Evolutionary conservation across 2,329 filamentous ascomycete genomes (phyloP).

Genomic region (Neofusicoccum sp.): DNA sequence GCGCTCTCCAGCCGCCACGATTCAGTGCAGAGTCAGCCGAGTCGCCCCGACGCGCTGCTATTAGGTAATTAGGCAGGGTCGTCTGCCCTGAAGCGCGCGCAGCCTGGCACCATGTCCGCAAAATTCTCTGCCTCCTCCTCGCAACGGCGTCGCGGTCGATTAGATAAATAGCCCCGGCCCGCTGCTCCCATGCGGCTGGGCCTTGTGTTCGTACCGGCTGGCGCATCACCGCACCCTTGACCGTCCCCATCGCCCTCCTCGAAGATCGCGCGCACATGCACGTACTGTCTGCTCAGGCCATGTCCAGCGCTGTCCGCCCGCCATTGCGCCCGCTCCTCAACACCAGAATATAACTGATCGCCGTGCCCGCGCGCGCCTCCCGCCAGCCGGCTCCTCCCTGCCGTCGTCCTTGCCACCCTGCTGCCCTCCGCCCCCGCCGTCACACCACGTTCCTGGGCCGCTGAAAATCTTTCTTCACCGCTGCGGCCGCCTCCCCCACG

Average conservation of each 20-base stretch:
- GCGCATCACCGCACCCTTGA: neutral
- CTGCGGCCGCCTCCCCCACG: neutral
- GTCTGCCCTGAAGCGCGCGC: constrained; percentile 16
- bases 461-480: neutral
- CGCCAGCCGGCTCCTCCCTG: neutral
- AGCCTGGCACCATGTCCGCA: constrained; percentile 2
- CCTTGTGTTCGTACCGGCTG: neutral
- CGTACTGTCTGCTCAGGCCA: constrained; percentile 17
- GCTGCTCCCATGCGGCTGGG: constrained; percentile 18
- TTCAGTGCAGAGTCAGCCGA: constrained; percentile 19
- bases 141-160: constrained; percentile 9
- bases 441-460: neutral
- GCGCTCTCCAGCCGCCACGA: constrained; percentile 16
- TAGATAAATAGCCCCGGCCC: constrained; percentile 15
- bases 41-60: constrained; percentile 19
- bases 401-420: neutral
- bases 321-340: constrained; percentile 14
- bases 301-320: constrained; percentile 13
- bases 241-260: neutral
- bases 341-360: constrained; percentile 13
- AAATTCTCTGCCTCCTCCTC: constrained; percentile 15
- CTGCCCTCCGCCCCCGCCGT: neutral
- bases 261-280: constrained; percentile 12
- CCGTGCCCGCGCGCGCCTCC: neutral
- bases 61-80: constrained; percentile 21